phyloP scores from a whole-genome alignment of 2,329 filamentous ascomycete genomes.

The Verticillium albo-atrum region DNA sequence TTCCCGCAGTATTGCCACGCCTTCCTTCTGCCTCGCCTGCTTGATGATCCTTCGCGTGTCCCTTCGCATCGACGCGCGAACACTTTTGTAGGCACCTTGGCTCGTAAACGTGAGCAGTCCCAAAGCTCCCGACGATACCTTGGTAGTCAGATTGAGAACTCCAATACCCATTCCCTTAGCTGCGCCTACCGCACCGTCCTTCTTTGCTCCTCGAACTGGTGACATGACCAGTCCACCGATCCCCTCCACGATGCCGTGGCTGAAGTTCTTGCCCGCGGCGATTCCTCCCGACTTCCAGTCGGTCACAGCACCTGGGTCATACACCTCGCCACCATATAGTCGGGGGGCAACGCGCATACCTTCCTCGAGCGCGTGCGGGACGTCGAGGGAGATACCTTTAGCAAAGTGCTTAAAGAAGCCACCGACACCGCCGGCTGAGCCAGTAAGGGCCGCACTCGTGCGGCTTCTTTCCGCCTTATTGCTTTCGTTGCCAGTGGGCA shows the following conservation, averaged over 20 bases:
- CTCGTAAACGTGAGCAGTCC: slow-evolving; percentile 16
- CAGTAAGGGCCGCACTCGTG: slow-evolving; percentile 5
- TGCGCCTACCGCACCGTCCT: slow-evolving; percentile 33
- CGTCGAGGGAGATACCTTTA: slow-evolving; percentile 36
- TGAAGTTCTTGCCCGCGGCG: slow-evolving; percentile 38
- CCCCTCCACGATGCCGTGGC: slow-evolving; percentile 37
- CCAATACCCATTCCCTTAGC: slow-evolving; percentile 38
- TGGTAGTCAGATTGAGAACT: slow-evolving; percentile 19
- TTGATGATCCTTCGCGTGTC: slow-evolving; percentile 4
- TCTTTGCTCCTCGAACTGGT: slow-evolving; percentile 33
- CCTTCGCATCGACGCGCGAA: slow-evolving; percentile 8
- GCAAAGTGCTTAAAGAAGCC: slow-evolving; percentile 28
- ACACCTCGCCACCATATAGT: slow-evolving; percentile 36
- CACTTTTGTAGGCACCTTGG: slow-evolving; percentile 14
- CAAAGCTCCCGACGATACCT: slow-evolving; percentile 14
- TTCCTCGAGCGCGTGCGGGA: slow-evolving; percentile 44
- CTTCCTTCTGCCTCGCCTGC: background rate
- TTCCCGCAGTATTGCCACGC: background rate
- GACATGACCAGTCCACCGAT: slow-evolving; percentile 37
- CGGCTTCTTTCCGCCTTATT: background rate
- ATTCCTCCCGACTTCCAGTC: slow-evolving; percentile 39
- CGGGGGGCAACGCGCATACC: slow-evolving; percentile 49
- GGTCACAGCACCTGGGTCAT: slow-evolving; percentile 32
- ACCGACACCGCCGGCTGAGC: slow-evolving; percentile 21
- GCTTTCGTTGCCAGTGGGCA: background rate